Evolutionary conservation across 495 filamentous ascomycete species (phyloP).

Genomic region (Lophiotrema nucula): DNA sequence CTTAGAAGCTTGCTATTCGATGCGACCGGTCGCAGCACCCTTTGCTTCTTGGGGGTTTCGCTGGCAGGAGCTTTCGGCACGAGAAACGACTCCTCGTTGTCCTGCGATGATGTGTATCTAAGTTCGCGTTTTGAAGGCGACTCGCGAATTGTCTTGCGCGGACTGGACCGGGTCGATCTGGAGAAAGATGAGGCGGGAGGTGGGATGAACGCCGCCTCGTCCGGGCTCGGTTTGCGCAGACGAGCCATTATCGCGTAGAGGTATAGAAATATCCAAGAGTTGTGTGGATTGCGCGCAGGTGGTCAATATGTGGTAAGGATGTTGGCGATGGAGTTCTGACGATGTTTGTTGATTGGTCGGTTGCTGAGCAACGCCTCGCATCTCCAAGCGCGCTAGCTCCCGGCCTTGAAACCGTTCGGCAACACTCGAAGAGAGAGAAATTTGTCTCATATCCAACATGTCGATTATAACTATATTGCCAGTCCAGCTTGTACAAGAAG

Average conservation of each 20-base stretch:
- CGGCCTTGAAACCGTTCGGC: too few relatives aligned
- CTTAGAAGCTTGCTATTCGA: slow-evolving; percentile 19
- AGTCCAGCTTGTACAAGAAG: too few relatives aligned
- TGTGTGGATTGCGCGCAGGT: background rate
- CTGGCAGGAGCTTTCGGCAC: slow-evolving; percentile 11
- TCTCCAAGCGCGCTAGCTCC: too few relatives aligned
- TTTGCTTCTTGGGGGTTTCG: slow-evolving; percentile 18
- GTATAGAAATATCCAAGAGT: background rate
- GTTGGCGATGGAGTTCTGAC: background rate
- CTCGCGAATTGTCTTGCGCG: slow-evolving; percentile 20
- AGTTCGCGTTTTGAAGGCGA: slow-evolving; percentile 24
- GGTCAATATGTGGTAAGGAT: background rate
- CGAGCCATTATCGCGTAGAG: slow-evolving; percentile 18
- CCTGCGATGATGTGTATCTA: slow-evolving; percentile 6
- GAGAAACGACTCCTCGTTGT: slow-evolving; percentile 15
- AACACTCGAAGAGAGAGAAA: too few relatives aligned
- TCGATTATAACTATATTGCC: too few relatives aligned
- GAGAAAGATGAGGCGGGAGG: background rate
- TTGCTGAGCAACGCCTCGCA: slow-evolving; percentile 5
- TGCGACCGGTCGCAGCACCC: slow-evolving; percentile 23
- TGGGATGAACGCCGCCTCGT: slow-evolving; percentile 4
- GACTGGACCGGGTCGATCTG: slow-evolving; percentile 8
- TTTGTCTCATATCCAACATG: too few relatives aligned
- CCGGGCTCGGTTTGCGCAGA: slow-evolving; percentile 20
- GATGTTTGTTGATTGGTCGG: slow-evolving; percentile 3